Evolutionary conservation across 108 stramenopile species (phyloP).

Genomic region (Cyclotella distinguenda): DNA sequence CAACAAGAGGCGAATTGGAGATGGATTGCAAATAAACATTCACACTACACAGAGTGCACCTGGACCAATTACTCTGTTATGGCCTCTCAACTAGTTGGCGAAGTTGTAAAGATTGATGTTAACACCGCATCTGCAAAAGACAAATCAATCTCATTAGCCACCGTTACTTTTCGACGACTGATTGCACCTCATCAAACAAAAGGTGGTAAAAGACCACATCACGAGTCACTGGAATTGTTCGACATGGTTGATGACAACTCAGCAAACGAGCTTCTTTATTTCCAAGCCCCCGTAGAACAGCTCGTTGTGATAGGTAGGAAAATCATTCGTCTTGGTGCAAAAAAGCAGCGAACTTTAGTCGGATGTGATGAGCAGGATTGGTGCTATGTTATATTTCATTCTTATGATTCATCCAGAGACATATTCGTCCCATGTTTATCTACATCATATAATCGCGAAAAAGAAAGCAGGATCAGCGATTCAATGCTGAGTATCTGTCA

Average conservation of each 20-base stretch:
- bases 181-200: slow-evolving; percentile 64
- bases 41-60: not conserved
- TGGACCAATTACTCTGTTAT: slow-evolving; percentile 2
- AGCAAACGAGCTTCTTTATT: not conserved
- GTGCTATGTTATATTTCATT: slow-evolving; percentile 31
- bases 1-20: slow-evolving; percentile 72
- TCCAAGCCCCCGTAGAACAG: slow-evolving; percentile 60
- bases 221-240: slow-evolving; percentile 48
- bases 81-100: slow-evolving; percentile 51
- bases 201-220: slow-evolving; percentile 43
- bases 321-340: slow-evolving; percentile 24
- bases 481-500: slow-evolving; percentile 4
- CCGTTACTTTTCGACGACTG: slow-evolving; percentile 56
- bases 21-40: slow-evolving; percentile 46
- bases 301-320: slow-evolving; percentile 48
- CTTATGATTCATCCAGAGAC: slow-evolving; percentile 38
- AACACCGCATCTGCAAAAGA: not conserved
- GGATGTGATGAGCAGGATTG: not conserved
- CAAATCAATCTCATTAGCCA: slow-evolving; percentile 46
- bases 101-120: slow-evolving; percentile 54
- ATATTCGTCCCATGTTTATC: slow-evolving; percentile 24
- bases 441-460: not conserved
- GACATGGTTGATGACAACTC: slow-evolving; percentile 14
- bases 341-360: not conserved
- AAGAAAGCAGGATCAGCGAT: not conserved